Percentiles rank a stretch among this genome's conserved stretches.
Evolutionary conservation across 2,329 filamentous ascomycete species (phyloP).

Genomic region (Clathrospora elynae): DNA sequence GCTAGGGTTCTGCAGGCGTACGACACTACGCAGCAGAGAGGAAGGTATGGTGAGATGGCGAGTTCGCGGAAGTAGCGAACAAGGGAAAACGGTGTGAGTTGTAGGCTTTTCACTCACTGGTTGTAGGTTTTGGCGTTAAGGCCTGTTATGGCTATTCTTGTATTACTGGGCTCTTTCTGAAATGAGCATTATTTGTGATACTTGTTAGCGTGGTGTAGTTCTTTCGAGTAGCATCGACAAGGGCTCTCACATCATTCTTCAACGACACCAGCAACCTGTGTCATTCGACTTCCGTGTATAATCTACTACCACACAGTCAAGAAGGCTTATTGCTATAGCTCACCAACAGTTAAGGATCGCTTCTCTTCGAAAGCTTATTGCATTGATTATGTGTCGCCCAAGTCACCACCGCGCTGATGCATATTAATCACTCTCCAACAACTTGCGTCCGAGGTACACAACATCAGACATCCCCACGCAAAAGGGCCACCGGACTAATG

Average conservation of each 20-base stretch:
- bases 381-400: not conserved
- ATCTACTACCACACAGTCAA: not conserved
- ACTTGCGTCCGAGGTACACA: too few relatives aligned
- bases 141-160: conserved; percentile 1
- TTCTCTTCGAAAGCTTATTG: not conserved
- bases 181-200: conserved; percentile 11
- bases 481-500: not conserved
- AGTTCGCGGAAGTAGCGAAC: conserved; percentile 53
- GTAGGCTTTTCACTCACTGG: conserved; percentile 1
- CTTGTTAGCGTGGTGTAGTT: conserved; percentile 5
- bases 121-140: conserved; percentile 3
- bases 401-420: too few relatives aligned
- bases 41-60: conserved; percentile 94
- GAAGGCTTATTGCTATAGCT: not conserved
- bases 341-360: not conserved
- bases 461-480: not conserved
- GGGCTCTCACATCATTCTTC: not conserved
- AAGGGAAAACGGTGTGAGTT: not conserved
- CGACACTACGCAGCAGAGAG: conserved; percentile 91
- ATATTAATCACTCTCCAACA: too few relatives aligned
- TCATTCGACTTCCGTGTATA: too few relatives aligned
- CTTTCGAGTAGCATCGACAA: too few relatives aligned
- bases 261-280: too few relatives aligned
- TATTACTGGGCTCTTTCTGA: conserved; percentile 6
- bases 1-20: conserved; percentile 95